phyloP scores from a whole-genome alignment of 345 rosid species.

The Acer negundo region DNA sequence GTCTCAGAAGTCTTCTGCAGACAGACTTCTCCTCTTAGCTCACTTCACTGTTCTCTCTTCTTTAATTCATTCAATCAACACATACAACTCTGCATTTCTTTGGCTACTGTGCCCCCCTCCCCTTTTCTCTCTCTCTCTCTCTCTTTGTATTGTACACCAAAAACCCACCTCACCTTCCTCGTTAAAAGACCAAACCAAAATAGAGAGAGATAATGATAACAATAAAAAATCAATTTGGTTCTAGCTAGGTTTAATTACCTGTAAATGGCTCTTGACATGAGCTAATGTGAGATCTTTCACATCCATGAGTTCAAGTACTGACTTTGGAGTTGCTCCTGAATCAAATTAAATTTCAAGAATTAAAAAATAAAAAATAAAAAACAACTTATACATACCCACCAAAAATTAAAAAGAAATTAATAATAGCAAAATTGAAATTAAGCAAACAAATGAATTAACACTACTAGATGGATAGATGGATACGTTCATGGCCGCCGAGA shows the following conservation, averaged over 20 bases:
- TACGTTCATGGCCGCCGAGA: slow-evolving; percentile 96
- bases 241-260: slow-evolving; percentile 42
- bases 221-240: background rate
- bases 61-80: slow-evolving; percentile 35
- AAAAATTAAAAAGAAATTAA: slow-evolving; percentile 9
- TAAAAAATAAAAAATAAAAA: background rate
- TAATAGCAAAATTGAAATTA: background rate
- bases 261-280: slow-evolving; percentile 91
- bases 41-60: slow-evolving; percentile 33
- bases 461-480: background rate
- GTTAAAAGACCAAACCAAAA: background rate
- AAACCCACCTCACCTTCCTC: background rate
- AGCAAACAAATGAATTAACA: background rate
- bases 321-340: slow-evolving; percentile 92
- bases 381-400: background rate
- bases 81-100: slow-evolving; percentile 23
- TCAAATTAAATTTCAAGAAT: background rate
- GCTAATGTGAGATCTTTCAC: slow-evolving; percentile 90
- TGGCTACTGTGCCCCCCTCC: slow-evolving; percentile 39
- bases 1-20: slow-evolving; percentile 39
- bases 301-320: slow-evolving; percentile 90
- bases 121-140: background rate
- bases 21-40: background rate
- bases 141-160: background rate
- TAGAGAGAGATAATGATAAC: slow-evolving; percentile 17